Conservation (phyloP, 2,329 filamentous ascomycete genomes). For the Kalaharituber pfeilii region DNA sequence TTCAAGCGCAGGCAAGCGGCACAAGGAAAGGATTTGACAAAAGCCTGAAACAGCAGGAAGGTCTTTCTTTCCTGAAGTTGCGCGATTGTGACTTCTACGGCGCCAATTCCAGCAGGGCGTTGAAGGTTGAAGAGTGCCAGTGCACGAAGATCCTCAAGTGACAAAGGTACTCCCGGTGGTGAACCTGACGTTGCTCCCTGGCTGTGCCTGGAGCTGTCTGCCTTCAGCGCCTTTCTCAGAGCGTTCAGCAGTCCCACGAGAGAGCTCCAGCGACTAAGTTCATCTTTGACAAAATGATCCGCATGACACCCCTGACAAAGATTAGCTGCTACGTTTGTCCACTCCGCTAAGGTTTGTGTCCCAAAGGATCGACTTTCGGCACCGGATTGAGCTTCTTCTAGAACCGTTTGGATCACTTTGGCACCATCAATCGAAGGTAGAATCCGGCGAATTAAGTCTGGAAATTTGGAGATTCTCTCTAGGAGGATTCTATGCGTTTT, state of each 20-base stretch:
- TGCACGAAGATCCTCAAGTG: background rate
- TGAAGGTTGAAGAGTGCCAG: background rate
- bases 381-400: background rate
- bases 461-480: background rate
- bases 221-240: background rate
- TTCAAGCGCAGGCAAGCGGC: background rate
- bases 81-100: background rate
- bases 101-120: background rate
- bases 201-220: background rate
- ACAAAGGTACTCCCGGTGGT: background rate
- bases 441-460: background rate
- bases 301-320: background rate
- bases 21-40: background rate
- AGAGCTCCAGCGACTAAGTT: background rate
- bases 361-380: background rate
- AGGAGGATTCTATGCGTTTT: background rate
- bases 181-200: background rate
- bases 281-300: background rate
- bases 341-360: background rate
- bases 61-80: background rate
- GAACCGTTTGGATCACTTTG: background rate
- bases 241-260: background rate
- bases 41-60: background rate
- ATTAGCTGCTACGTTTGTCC: background rate
- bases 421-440: background rate